Percentiles rank a stretch among this genome's conserved stretches.
These are phyloP conservation scores for Keqinozyma sinolaborantium DNA, from an alignment of 1,139 yeast species.

Conservation along the genomic window DNA sequence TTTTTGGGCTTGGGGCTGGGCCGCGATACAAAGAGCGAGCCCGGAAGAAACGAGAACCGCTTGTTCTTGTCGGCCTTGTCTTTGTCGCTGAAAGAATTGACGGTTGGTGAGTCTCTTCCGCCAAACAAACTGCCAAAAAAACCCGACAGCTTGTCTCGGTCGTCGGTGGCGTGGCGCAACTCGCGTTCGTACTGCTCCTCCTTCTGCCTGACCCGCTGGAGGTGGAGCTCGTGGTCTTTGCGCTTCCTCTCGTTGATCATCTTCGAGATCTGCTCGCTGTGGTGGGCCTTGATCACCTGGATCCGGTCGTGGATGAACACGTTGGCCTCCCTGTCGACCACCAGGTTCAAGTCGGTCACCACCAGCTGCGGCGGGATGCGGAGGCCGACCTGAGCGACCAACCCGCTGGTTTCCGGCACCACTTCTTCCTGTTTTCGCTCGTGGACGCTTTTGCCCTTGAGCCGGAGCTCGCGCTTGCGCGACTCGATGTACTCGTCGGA, in stretches of 20 bases:
- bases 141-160: slow-evolving; percentile 19
- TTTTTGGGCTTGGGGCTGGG: neutral
- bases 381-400: slow-evolving; percentile 5
- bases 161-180: slow-evolving; percentile 22
- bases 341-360: slow-evolving; percentile 21
- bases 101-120: slow-evolving; percentile 1
- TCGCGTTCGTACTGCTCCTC: slow-evolving; percentile 41
- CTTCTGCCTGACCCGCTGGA: slow-evolving; percentile 31
- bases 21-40: neutral
- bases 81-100: slow-evolving; percentile 1
- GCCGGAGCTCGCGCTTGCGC: slow-evolving; percentile 24
- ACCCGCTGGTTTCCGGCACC: slow-evolving; percentile 3
- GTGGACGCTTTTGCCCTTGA: slow-evolving; percentile 2
- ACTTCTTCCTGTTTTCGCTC: slow-evolving; percentile 2
- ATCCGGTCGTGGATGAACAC: slow-evolving; percentile 38
- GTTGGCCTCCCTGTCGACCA: slow-evolving; percentile 37
- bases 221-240: slow-evolving; percentile 37
- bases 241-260: slow-evolving; percentile 40
- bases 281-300: slow-evolving; percentile 36
- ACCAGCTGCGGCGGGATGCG: slow-evolving; percentile 17
- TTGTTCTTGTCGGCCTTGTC: slow-evolving; percentile 5
- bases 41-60: slow-evolving; percentile 18
- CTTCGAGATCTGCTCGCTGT: slow-evolving; percentile 34
- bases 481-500: slow-evolving; percentile 37
- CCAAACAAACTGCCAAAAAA: slow-evolving; percentile 22